A percentile compares a stretch with the other conserved stretches of the same genome.
Conservation (phyloP, 345 rosid species). For the Camelina hispida region DNA sequence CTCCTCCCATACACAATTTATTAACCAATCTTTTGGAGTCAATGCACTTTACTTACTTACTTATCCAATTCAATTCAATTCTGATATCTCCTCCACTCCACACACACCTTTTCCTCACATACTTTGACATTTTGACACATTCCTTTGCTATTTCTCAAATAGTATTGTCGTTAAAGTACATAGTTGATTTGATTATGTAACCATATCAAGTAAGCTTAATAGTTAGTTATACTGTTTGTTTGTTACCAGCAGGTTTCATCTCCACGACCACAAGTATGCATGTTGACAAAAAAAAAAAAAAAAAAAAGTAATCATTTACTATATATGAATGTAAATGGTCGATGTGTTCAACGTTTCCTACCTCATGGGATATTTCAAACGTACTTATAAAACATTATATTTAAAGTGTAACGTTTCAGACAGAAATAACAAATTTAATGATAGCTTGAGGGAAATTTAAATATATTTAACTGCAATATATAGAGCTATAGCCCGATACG, state of each 20-base stretch:
- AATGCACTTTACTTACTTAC: conserved; percentile 29
- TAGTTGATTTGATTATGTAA: conserved; percentile 6
- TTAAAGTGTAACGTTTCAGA: not conserved
- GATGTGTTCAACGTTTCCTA: not conserved
- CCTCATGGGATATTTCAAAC: not conserved
- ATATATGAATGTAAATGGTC: not conserved
- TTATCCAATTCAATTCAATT: not conserved
- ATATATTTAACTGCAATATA: not conserved
- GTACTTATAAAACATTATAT: not conserved
- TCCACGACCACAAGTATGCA: not conserved
- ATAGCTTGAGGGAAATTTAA: not conserved
- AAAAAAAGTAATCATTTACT: not conserved
- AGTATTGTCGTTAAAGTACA: conserved; percentile 1
- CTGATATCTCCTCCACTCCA: not conserved
- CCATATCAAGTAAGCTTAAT: not conserved
- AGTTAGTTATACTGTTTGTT: not conserved
- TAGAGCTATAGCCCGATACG: not conserved
- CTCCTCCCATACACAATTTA: conserved; percentile 25
- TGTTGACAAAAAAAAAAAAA: not conserved
- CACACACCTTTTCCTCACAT: conserved; percentile 14
- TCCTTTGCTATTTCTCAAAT: conserved; percentile 20
- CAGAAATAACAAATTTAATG: not conserved
- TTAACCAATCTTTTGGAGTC: conserved; percentile 30
- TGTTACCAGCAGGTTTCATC: not conserved
- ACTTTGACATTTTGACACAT: conserved; percentile 15